A percentile compares a stretch with the other conserved stretches of the same genome.
Conservation (phyloP, 225 moss, liverwort and hornwort genomes). For the Bryoerythrophyllum caledonicum region DNA sequence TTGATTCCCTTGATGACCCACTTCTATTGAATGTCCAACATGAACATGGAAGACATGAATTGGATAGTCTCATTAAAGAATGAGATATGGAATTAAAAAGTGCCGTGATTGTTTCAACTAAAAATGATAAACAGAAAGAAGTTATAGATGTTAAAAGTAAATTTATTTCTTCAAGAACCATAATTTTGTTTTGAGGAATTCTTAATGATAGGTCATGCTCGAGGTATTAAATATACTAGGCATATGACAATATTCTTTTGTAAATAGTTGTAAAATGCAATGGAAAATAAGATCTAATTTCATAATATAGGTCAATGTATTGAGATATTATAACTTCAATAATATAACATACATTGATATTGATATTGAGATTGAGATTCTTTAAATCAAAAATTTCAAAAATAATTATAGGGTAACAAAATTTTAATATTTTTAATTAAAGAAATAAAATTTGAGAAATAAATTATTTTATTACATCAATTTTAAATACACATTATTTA, state of each 20-base stretch:
- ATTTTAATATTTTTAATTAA: neutral
- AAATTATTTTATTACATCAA: too few relatives aligned
- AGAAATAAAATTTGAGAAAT: neutral
- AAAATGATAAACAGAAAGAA: constrained; percentile 28
- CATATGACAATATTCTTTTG: neutral
- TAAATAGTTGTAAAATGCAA: neutral
- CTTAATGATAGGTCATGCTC: constrained; percentile 35
- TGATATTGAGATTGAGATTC: too few relatives aligned
- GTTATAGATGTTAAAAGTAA: constrained; percentile 26
- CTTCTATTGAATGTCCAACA: constrained; percentile 43
- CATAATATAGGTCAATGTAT: neutral
- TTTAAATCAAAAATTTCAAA: too few relatives aligned
- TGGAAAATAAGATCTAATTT: neutral
- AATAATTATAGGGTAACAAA: too few relatives aligned
- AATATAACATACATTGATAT: too few relatives aligned
- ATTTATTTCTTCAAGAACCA: constrained; percentile 12
- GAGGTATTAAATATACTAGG: neutral
- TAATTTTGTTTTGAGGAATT: constrained; percentile 15
- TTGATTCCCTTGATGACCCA: neutral
- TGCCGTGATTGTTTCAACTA: constrained; percentile 28
- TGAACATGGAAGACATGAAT: constrained; percentile 39
- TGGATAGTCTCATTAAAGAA: constrained; percentile 30
- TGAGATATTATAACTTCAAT: too few relatives aligned
- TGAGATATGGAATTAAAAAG: constrained; percentile 30
- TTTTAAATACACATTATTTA: too few relatives aligned